These are phyloP conservation scores for Arthrobotrys sinensis DNA, from an alignment of 2,329 filamentous ascomycete genomes.

Conservation along the genomic window DNA sequence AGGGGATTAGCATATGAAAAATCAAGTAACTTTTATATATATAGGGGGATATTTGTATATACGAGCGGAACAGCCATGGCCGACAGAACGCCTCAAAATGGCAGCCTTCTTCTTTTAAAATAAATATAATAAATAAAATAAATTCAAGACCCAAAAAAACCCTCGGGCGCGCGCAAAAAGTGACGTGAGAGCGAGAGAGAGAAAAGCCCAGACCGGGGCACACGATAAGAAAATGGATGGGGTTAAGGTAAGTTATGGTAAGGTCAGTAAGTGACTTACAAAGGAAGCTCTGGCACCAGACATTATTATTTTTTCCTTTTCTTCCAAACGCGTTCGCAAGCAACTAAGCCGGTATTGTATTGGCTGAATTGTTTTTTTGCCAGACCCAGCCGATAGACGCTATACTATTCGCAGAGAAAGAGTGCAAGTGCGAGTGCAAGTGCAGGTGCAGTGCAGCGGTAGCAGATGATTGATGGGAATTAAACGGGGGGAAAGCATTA, in stretches of 20 bases:
- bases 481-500: background rate
- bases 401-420: conserved; percentile 3
- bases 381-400: background rate
- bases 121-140: background rate
- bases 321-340: background rate
- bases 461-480: background rate
- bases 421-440: background rate
- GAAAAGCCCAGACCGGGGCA: background rate
- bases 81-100: background rate
- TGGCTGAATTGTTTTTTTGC: background rate
- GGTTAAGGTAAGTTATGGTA: background rate
- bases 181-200: conserved; percentile 11
- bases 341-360: background rate
- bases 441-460: too few relatives aligned
- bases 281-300: conserved; percentile 45
- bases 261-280: conserved; percentile 28
- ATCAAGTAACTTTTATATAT: background rate
- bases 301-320: conserved; percentile 18
- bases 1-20: conserved; percentile 5
- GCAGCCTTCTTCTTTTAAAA: background rate
- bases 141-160: background rate
- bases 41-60: conserved; percentile 5
- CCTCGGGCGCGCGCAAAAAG: too few relatives aligned
- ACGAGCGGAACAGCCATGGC: conserved; percentile 52
- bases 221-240: background rate